These are phyloP conservation scores for Lactifluus pinguis DNA, from an alignment of 768 basidiomycete genomes.

Conservation along the genomic window DNA sequence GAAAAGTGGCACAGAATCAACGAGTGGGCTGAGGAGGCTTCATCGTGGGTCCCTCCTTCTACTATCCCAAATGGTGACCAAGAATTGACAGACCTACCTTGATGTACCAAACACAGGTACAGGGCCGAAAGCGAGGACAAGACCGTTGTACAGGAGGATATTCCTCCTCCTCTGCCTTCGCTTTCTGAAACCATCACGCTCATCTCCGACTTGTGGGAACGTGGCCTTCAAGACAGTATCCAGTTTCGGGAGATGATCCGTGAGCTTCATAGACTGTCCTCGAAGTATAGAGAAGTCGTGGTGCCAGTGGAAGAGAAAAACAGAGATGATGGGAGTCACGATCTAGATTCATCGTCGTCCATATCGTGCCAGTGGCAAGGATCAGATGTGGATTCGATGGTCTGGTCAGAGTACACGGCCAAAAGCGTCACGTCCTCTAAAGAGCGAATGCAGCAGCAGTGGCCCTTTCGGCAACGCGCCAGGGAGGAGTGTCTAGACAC, in stretches of 20 bases:
- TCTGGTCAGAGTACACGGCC: neutral
- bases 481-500: neutral
- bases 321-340: neutral
- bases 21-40: neutral
- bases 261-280: neutral
- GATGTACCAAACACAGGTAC: no score
- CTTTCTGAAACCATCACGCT: neutral
- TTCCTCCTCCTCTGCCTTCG: neutral
- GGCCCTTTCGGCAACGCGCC: neutral
- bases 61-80: neutral
- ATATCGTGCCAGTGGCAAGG: neutral
- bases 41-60: neutral
- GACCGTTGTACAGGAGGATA: neutral
- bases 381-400: neutral
- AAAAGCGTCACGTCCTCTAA: neutral
- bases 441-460: neutral
- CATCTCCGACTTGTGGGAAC: neutral
- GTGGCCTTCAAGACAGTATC: neutral
- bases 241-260: neutral
- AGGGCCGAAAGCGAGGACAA: neutral
- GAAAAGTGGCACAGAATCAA: neutral
- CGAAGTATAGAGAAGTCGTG: neutral
- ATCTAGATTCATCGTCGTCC: neutral
- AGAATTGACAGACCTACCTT: neutral
- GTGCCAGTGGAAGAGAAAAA: neutral